These are phyloP conservation scores for Ilyonectria destructans DNA, from an alignment of 2,329 filamentous ascomycete genomes.

Conservation along the genomic window DNA sequence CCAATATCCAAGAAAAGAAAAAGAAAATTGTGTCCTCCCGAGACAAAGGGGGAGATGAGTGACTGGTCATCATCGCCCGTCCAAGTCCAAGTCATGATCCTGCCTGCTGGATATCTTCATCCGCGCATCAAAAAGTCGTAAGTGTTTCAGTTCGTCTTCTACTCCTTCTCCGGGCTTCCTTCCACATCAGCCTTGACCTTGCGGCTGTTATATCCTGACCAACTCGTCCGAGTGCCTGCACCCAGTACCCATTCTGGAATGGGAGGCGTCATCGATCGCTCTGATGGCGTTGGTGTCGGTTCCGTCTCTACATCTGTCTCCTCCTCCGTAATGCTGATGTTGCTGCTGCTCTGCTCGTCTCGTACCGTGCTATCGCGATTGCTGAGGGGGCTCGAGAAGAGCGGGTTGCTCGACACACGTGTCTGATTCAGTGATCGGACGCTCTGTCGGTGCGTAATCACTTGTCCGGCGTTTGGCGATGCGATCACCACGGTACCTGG, in stretches of 20 bases:
- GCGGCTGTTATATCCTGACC: slow-evolving; percentile 63
- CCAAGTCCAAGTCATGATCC: slow-evolving; percentile 25
- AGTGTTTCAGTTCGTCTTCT: slow-evolving; percentile 29
- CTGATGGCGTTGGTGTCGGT: slow-evolving; percentile 46
- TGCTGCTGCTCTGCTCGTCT: slow-evolving; percentile 44
- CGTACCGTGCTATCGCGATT: slow-evolving; percentile 63
- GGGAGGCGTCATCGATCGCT: slow-evolving; percentile 71
- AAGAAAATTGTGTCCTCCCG: not conserved
- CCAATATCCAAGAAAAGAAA: slow-evolving; percentile 4
- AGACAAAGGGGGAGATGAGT: slow-evolving; percentile 8
- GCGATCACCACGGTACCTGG: slow-evolving; percentile 81
- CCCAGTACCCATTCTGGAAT: slow-evolving; percentile 75
- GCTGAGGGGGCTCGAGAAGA: slow-evolving; percentile 64
- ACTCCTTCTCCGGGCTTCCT: slow-evolving; percentile 21
- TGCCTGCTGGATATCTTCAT: slow-evolving; percentile 34
- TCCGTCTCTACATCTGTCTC: slow-evolving; percentile 43
- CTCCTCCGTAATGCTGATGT: slow-evolving; percentile 45
- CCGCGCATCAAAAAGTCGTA: slow-evolving; percentile 37
- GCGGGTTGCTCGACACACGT: slow-evolving; percentile 70
- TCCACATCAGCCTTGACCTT: slow-evolving; percentile 46
- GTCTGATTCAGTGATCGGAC: slow-evolving; percentile 68
- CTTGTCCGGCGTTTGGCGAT: slow-evolving; percentile 77
- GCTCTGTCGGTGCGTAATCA: slow-evolving; percentile 71
- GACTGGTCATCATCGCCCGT: slow-evolving; percentile 25
- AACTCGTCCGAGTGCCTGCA: slow-evolving; percentile 66